Conservation (phyloP, 495 filamentous ascomycete genomes). For the Amniculicola lignicola region DNA sequence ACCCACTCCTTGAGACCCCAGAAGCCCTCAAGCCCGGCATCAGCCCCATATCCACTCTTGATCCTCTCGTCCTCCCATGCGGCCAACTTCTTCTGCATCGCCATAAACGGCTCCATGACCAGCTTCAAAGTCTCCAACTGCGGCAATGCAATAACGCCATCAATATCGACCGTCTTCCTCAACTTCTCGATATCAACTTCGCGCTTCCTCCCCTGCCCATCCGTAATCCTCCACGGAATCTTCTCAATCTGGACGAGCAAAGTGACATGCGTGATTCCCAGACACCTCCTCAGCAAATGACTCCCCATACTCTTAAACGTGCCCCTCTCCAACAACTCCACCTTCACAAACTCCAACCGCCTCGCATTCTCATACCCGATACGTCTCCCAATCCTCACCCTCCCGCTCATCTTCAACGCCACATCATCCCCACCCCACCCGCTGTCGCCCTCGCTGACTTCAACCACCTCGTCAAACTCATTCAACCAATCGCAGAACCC, state of each 20-base stretch:
- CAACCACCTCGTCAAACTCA: neutral
- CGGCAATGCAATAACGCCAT: neutral
- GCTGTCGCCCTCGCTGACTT: neutral
- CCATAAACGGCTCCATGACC: slow-evolving; percentile 4
- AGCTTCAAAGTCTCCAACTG: neutral
- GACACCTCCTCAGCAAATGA: neutral
- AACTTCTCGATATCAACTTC: slow-evolving; percentile 1
- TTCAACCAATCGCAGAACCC: slow-evolving; percentile 1
- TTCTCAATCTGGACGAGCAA: slow-evolving; percentile 3
- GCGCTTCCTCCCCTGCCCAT: neutral
- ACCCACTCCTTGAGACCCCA: slow-evolving; percentile 13
- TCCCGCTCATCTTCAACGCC: no score
- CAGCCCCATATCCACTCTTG: neutral
- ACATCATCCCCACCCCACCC: neutral
- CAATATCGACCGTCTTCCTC: slow-evolving; percentile 2
- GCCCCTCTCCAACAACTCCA: slow-evolving; percentile 1
- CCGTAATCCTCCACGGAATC: neutral
- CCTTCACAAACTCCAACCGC: neutral
- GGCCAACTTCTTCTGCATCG: slow-evolving; percentile 10
- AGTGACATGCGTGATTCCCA: neutral
- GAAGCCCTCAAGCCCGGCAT: neutral
- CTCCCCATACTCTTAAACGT: neutral
- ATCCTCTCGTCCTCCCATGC: neutral
- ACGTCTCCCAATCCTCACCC: no score
- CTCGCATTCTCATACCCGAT: neutral